A percentile compares a stretch with the other conserved stretches of the same genome.
phyloP scores from a whole-genome alignment of 2,329 filamentous ascomycete species.

The Aspergillus sp. region DNA sequence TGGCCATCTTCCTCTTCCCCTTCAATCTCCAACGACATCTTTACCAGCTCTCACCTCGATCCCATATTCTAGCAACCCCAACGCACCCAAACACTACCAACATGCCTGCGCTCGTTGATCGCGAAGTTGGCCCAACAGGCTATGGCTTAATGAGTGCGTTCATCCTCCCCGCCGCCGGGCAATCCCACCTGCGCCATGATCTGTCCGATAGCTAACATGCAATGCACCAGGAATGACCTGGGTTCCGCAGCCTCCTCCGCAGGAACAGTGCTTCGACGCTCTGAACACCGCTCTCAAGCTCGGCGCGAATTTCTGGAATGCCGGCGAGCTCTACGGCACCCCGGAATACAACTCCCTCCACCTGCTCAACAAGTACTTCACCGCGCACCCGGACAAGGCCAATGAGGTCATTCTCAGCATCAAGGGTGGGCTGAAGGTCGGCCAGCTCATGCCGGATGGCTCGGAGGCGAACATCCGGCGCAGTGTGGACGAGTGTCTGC shows the following conservation, averaged over 20 bases:
- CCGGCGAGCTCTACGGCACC: conserved; percentile 63
- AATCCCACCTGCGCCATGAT: background rate
- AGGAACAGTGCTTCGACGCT: conserved; percentile 46
- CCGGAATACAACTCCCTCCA: conserved; percentile 57
- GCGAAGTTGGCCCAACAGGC: conserved; percentile 49
- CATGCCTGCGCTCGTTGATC: conserved; percentile 31
- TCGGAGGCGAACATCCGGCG: conserved; percentile 54
- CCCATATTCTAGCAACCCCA: background rate
- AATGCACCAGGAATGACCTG: conserved; percentile 34
- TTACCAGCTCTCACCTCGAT: background rate
- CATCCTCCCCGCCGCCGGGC: conserved; percentile 18
- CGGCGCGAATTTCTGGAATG: conserved; percentile 58
- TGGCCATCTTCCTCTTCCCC: background rate
- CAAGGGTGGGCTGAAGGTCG: conserved; percentile 54
- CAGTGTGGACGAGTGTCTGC: conserved; percentile 58
- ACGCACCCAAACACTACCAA: background rate
- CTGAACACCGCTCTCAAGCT: conserved; percentile 53
- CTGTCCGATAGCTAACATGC: background rate
- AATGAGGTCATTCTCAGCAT: conserved; percentile 60
- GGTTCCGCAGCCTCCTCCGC: conserved; percentile 24
- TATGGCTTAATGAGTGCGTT: conserved; percentile 55
- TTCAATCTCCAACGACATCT: background rate
- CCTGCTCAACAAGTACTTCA: conserved; percentile 61
- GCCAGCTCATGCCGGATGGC: conserved; percentile 46
- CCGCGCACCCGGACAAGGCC: conserved; percentile 62